Base-by-base conservation (phyloP, 2,329 filamentous ascomycete genomes). In the Pseudocercospora fuligena region DNA sequence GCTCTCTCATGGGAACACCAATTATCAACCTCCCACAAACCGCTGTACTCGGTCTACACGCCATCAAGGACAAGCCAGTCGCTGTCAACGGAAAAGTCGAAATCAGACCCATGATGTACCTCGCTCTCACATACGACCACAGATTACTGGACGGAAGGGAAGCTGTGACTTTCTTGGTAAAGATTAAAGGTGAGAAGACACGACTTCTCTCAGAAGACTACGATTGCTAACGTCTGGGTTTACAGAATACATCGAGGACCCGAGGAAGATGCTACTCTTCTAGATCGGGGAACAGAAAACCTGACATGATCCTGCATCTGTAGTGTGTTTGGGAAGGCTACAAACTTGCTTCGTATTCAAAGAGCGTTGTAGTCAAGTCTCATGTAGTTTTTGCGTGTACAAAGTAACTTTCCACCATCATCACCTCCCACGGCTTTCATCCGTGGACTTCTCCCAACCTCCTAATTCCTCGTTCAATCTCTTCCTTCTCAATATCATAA, bases 71-170 rank as follows among this genome's bases (percentile, higher is more conserved):
- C 63, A 92, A 91, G 76, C 89, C 94, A 2, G 89, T 97, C 61
- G 94, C 87, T 27, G 85, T 98, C 69, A 93, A 98, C 76, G 95
- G 95, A 77, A 96, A 97, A 84, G 86, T 98, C 65, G 94, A 97
- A 80, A 92, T 97, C 73, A 88, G 95, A 72, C 95, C 95, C 82
- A 98, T 99, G 93, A 99, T 99, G 95, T 98, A 97, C 81, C 88
- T 99, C 71, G 95, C 95, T 49, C 86, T 99, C 67, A 99, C 95
- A 14, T 99, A 99, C 78, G 95, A 99, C 80, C 95, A 99, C 83
- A 92, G 95, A 78, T 88, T 99, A 59, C 86, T 99, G 25, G 95
- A 98, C 80, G 95, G 95, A 60, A 89, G 94, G 78, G 94, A 98
- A 83, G 95, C 94, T 56, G 93, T 97, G 47, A 95, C 94, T 69